Evolutionary conservation across 2,329 filamentous ascomycete species (phyloP).

Genomic region (Cladosporium halotolerans): DNA sequence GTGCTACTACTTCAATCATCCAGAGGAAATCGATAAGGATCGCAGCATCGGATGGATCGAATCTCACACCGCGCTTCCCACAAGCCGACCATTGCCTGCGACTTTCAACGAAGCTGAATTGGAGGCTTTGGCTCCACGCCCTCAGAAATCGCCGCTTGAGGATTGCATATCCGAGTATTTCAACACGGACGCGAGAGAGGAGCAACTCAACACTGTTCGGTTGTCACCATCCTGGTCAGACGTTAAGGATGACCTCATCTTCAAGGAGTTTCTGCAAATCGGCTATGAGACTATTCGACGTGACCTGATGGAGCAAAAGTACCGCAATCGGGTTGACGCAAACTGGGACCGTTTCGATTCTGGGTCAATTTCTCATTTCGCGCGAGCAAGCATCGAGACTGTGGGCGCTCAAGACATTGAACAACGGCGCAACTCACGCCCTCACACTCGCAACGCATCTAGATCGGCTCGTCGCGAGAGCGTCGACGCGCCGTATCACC

Average conservation of each 20-base stretch:
- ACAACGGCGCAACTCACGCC: not conserved
- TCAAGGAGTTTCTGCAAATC: slow-evolving; percentile 39
- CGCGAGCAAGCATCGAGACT: slow-evolving; percentile 4
- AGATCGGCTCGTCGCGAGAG: slow-evolving; percentile 13
- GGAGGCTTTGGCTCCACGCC: slow-evolving; percentile 34
- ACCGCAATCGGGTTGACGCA: slow-evolving; percentile 19
- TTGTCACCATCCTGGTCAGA: slow-evolving; percentile 46
- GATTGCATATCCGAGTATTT: slow-evolving; percentile 48
- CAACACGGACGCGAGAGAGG: slow-evolving; percentile 36
- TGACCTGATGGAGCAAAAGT: slow-evolving; percentile 30
- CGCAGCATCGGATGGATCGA: slow-evolving; percentile 41
- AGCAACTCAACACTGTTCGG: slow-evolving; percentile 41
- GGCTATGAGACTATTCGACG: slow-evolving; percentile 38
- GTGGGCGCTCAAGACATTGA: not conserved
- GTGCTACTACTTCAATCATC: slow-evolving; percentile 38
- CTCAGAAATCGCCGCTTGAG: slow-evolving; percentile 33
- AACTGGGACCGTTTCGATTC: slow-evolving; percentile 14
- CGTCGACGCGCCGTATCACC: slow-evolving; percentile 9
- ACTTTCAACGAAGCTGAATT: slow-evolving; percentile 40
- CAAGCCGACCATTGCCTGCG: slow-evolving; percentile 37
- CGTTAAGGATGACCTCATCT: slow-evolving; percentile 46
- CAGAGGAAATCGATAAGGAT: slow-evolving; percentile 38
- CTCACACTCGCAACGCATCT: slow-evolving; percentile 2
- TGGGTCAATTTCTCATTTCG: slow-evolving; percentile 2
- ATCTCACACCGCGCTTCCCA: slow-evolving; percentile 40